Evolutionary conservation across 306 rosid genomes (phyloP).

Genomic region (Medicago arabica): DNA sequence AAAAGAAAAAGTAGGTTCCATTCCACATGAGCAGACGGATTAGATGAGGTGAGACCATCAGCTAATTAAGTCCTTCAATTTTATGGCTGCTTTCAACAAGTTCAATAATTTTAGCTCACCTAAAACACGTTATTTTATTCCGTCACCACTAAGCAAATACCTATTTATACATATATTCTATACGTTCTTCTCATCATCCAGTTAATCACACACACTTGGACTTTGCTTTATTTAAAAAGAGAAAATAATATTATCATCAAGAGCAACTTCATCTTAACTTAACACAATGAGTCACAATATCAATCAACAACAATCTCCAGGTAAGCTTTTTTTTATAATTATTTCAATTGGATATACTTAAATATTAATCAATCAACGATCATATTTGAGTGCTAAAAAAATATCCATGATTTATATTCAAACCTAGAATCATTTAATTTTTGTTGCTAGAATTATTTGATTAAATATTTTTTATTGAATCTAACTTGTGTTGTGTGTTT

Average conservation of each 20-base stretch:
- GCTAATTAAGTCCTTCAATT: neutral
- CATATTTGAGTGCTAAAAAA: neutral
- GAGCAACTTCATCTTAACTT: slow-evolving; percentile 17
- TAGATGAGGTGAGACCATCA: neutral
- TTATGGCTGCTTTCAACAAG: slow-evolving; percentile 16
- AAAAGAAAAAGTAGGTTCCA: slow-evolving; percentile 3
- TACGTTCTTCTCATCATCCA: neutral
- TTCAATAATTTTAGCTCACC: slow-evolving; percentile 12
- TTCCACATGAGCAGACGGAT: slow-evolving; percentile 14
- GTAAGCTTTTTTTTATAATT: neutral
- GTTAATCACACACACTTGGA: neutral
- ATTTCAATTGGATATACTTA: neutral
- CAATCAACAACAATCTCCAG: slow-evolving; percentile 49
- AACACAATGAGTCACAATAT: slow-evolving; percentile 36
- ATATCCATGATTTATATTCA: neutral
- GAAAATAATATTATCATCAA: neutral
- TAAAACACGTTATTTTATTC: slow-evolving; percentile 33
- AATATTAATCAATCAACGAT: neutral
- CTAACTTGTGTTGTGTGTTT: neutral
- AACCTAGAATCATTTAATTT: neutral
- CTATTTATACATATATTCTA: slow-evolving; percentile 9
- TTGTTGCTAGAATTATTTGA: neutral
- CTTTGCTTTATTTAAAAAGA: neutral
- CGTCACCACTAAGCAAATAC: neutral
- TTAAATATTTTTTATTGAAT: neutral